Conservation (phyloP, 2,329 filamentous ascomycete genomes). For the Aspergillus hortae region DNA sequence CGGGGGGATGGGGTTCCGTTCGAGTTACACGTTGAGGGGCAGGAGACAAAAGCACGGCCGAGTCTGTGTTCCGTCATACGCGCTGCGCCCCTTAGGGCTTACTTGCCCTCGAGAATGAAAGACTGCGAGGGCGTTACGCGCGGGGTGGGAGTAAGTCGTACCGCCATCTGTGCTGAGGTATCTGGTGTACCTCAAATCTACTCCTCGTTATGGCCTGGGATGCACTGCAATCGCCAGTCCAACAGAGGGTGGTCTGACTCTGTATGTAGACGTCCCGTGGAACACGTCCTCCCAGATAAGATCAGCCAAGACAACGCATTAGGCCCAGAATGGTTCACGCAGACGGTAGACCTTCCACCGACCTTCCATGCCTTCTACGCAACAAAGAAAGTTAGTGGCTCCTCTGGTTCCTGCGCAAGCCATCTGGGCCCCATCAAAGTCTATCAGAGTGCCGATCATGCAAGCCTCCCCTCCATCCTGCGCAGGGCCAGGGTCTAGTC, state of each 20-base stretch:
- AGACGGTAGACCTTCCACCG: neutral
- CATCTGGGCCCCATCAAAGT: conserved; percentile 10
- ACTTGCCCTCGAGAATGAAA: too few species aligned
- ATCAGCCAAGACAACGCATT: neutral
- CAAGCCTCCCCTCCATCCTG: neutral
- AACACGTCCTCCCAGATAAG: neutral
- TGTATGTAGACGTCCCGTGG: neutral
- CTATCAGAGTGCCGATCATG: conserved; percentile 4
- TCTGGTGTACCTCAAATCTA: too few species aligned
- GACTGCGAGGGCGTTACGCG: too few species aligned
- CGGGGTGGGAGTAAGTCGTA: too few species aligned
- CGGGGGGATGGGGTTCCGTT: neutral
- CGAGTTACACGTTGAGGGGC: neutral
- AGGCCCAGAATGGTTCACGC: neutral
- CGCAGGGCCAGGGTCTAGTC: too few species aligned
- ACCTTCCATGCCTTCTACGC: neutral
- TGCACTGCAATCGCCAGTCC: too few species aligned
- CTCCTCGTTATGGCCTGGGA: too few species aligned
- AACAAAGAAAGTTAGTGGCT: conserved; percentile 16
- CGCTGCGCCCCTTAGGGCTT: neutral
- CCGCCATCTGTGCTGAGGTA: too few species aligned
- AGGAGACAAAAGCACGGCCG: neutral
- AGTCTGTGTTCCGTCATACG: neutral
- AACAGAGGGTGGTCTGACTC: too few species aligned
- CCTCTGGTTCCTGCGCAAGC: conserved; percentile 22